Conservation (phyloP, 208 protist genomes). For the Leishmania tarentolae region DNA sequence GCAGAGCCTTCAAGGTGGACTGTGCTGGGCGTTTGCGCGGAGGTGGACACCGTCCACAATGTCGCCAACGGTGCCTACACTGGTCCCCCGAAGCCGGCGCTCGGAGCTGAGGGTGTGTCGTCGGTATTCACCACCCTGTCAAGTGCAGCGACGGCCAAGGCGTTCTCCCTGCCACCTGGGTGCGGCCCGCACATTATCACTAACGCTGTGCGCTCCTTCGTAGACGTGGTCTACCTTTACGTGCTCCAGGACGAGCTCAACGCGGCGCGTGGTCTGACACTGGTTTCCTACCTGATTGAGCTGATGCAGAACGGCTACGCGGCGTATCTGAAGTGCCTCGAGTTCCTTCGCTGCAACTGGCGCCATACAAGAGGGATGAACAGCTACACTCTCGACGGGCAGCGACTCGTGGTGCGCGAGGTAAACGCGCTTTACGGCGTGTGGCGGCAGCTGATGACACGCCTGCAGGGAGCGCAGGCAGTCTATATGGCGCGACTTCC, state of each 20-base stretch:
- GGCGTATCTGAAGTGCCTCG: slow-evolving; percentile 29
- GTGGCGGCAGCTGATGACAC: slow-evolving; percentile 32
- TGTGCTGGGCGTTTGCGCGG: slow-evolving; percentile 23
- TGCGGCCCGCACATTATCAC: slow-evolving; percentile 43
- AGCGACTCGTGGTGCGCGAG: slow-evolving; percentile 24
- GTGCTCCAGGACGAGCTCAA: slow-evolving; percentile 34
- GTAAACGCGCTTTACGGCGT: slow-evolving; percentile 21
- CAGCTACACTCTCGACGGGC: slow-evolving; percentile 12
- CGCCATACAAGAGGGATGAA: slow-evolving; percentile 2
- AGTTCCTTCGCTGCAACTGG: slow-evolving; percentile 10
- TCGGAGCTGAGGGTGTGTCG: neutral
- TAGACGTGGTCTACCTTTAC: slow-evolving; percentile 29
- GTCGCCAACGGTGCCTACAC: slow-evolving; percentile 16
- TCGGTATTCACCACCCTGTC: neutral
- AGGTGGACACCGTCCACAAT: slow-evolving; percentile 11
- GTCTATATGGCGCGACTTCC: slow-evolving; percentile 28
- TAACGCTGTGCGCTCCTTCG: slow-evolving; percentile 34
- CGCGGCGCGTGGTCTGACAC: slow-evolving; percentile 17
- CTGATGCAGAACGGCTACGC: slow-evolving; percentile 40
- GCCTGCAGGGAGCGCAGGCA: slow-evolving; percentile 17
- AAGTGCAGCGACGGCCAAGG: neutral
- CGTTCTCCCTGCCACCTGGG: slow-evolving; percentile 20
- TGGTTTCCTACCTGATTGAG: slow-evolving; percentile 33
- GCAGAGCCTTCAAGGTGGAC: slow-evolving; percentile 12
- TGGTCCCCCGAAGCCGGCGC: slow-evolving; percentile 9